Evolutionary conservation across 2,329 filamentous ascomycete species (phyloP).

Genomic region (Colletotrichum lentis): DNA sequence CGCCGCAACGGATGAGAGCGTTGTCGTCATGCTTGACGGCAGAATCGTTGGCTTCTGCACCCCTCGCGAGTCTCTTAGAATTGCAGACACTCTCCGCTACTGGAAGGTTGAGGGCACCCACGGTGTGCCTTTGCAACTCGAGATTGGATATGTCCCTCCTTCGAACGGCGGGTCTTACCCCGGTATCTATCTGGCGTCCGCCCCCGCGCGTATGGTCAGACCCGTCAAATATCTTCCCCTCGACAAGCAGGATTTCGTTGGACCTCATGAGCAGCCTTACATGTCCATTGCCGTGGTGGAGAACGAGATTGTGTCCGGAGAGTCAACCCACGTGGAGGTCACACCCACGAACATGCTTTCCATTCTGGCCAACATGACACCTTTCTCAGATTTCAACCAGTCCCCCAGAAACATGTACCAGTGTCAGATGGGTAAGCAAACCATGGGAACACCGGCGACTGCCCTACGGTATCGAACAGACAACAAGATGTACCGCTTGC

Average conservation of each 20-base stretch:
- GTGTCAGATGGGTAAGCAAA: constrained; percentile 99
- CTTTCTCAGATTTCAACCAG: constrained; percentile 98
- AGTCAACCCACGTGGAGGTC: constrained; percentile 92
- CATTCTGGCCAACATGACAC: constrained; percentile 97
- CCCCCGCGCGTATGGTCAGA: constrained; percentile 84
- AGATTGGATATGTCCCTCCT: constrained; percentile 89
- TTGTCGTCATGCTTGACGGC: constrained; percentile 90
- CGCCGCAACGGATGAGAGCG: constrained; percentile 81
- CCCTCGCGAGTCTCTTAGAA: constrained; percentile 80
- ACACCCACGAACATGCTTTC: constrained; percentile 96
- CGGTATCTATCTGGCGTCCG: constrained; percentile 91
- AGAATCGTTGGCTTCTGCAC: constrained; percentile 89
- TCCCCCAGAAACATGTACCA: constrained; percentile 99
- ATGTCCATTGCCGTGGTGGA: constrained; percentile 97
- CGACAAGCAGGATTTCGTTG: constrained; percentile 86
- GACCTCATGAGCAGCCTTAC: constrained; percentile 94
- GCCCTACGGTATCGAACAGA: constrained; percentile 88
- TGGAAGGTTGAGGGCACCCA: constrained; percentile 94
- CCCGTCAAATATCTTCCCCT: constrained; percentile 92
- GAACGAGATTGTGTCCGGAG: constrained; percentile 83
- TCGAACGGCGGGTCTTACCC: constrained; percentile 95
- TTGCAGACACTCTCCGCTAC: constrained; percentile 86
- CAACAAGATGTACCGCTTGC: constrained; percentile 94
- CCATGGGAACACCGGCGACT: constrained; percentile 95
- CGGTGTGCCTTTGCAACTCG: constrained; percentile 81